Evolutionary conservation across 306 rosid species (phyloP).

Genomic region (Inga laurina): DNA sequence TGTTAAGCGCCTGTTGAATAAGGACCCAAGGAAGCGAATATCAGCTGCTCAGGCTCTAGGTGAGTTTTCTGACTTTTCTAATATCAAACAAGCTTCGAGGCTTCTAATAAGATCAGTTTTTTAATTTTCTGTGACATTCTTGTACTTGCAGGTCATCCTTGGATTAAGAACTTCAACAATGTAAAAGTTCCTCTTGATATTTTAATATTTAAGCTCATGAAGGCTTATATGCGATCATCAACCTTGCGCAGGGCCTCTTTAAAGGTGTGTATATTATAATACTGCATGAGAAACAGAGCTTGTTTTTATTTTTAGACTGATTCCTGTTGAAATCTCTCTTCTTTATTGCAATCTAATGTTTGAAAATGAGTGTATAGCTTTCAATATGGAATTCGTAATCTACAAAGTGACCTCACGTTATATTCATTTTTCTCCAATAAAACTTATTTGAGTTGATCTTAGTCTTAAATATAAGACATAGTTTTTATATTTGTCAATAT

Average conservation of each 20-base stretch:
- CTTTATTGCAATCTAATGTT: not conserved
- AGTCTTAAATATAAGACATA: too few species aligned
- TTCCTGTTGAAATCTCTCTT: not conserved
- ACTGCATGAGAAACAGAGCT: constrained; percentile 1
- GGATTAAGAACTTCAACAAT: constrained; percentile 54
- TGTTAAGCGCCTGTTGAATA: constrained; percentile 63
- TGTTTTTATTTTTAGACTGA: constrained; percentile 2
- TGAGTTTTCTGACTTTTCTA: constrained; percentile 31
- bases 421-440: not conserved
- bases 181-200: constrained; percentile 64
- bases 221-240: constrained; percentile 63
- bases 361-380: not conserved
- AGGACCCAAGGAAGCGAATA: constrained; percentile 74
- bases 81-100: constrained; percentile 15
- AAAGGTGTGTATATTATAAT: constrained; percentile 48
- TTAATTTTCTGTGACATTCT: constrained; percentile 8
- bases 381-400: not conserved
- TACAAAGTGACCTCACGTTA: not conserved
- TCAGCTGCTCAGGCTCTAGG: constrained; percentile 77
- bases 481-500: too few species aligned
- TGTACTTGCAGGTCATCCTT: constrained; percentile 69
- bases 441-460: too few species aligned
- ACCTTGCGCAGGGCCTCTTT: constrained; percentile 76
- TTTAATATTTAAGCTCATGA: constrained; percentile 63
- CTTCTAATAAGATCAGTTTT: constrained; percentile 13